phyloP scores from a whole-genome alignment of 345 rosid species.

The Bretschneidera sinensis region DNA sequence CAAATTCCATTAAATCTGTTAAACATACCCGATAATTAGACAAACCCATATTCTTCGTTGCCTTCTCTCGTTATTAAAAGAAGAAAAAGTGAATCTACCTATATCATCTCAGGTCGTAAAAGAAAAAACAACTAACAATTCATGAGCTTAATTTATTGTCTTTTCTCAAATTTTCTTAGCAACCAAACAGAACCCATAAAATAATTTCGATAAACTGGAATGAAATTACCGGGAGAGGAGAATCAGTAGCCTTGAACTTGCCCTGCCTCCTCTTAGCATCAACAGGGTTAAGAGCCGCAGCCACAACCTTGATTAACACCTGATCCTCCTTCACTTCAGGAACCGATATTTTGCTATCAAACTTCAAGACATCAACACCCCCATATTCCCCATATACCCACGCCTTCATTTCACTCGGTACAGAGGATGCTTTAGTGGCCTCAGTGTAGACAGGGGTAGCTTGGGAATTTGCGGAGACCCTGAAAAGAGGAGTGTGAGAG shows the following conservation, averaged over 20 bases:
- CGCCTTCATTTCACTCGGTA: slow-evolving; percentile 77
- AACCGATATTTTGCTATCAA: slow-evolving; percentile 60
- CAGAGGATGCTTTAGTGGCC: slow-evolving; percentile 21
- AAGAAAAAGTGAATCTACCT: not conserved
- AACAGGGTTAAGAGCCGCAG: slow-evolving; percentile 93
- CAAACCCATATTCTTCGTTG: not conserved
- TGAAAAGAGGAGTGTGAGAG: slow-evolving; percentile 21
- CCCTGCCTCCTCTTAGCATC: slow-evolving; percentile 82
- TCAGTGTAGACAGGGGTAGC: slow-evolving; percentile 41
- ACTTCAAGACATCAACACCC: slow-evolving; percentile 74
- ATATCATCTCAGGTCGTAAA: not conserved
- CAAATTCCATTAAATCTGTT: no score
- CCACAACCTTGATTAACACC: slow-evolving; percentile 76
- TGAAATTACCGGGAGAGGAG: slow-evolving; percentile 65
- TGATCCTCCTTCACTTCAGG: slow-evolving; percentile 80
- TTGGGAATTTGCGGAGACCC: slow-evolving; percentile 55
- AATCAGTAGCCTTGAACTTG: slow-evolving; percentile 94
- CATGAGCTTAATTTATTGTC: not conserved
- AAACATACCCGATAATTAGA: no score
- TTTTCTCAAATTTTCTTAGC: not conserved
- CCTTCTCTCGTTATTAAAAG: not conserved
- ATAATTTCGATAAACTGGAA: not conserved
- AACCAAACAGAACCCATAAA: not conserved
- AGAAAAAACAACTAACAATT: not conserved
- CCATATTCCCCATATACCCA: slow-evolving; percentile 83